Conservation (phyloP, 202 grass and related monocot genomes). For the Schoenoplectus tabernaemontani region DNA sequence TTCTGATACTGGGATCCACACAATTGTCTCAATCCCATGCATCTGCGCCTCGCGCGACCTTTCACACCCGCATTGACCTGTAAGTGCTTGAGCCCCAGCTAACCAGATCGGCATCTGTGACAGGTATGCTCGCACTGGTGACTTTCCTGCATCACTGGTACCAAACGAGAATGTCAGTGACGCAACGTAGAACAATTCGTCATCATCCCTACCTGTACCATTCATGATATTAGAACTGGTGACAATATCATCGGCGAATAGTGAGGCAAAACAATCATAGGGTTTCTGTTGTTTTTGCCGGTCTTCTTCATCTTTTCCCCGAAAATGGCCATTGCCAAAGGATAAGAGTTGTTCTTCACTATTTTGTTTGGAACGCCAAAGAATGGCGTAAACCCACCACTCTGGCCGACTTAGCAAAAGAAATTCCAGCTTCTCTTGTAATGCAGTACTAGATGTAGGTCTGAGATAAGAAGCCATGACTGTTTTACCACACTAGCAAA, state of each 20-base stretch:
- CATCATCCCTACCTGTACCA: background rate
- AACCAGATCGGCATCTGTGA: slow-evolving; percentile 22
- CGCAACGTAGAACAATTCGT: slow-evolving; percentile 27
- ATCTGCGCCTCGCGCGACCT: slow-evolving; percentile 17
- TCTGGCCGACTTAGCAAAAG: slow-evolving; percentile 11
- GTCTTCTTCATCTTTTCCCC: background rate
- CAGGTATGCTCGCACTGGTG: slow-evolving; percentile 9
- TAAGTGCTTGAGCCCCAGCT: slow-evolving; percentile 1
- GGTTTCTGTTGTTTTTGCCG: background rate
- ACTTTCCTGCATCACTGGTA: background rate
- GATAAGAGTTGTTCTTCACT: background rate
- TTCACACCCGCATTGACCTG: background rate
- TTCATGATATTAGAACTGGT: background rate
- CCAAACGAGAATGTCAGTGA: slow-evolving; percentile 18
- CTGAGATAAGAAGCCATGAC: slow-evolving; percentile 5
- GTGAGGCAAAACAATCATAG: background rate
- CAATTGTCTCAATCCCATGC: slow-evolving; percentile 31
- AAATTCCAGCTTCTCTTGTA: slow-evolving; percentile 10
- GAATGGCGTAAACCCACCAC: slow-evolving; percentile 31
- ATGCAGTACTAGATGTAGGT: background rate
- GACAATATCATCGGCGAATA: background rate
- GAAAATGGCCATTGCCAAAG: slow-evolving; percentile 28
- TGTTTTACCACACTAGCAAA: background rate
- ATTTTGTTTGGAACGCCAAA: slow-evolving; percentile 3
- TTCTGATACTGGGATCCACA: slow-evolving; percentile 24